These are phyloP conservation scores for Mrakia gelida DNA, from an alignment of 768 basidiomycete species.

Conservation along the genomic window DNA sequence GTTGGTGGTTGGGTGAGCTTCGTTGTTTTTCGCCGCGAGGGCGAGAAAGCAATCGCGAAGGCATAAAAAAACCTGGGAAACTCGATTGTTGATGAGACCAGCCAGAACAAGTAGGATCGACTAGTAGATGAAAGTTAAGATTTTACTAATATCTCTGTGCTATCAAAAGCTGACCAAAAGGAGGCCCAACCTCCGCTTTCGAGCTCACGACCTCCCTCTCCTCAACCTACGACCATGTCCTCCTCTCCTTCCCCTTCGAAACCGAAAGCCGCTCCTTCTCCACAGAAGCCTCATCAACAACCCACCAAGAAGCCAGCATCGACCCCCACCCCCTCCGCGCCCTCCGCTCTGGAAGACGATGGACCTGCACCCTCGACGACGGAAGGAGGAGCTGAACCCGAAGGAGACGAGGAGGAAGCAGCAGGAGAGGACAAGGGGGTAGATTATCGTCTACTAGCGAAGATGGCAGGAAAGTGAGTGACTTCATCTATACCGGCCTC, in stretches of 20 bases:
- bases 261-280: not conserved
- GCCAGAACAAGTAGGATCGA: too few relatives aligned
- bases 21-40: not conserved
- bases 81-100: too few relatives aligned
- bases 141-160: too few relatives aligned
- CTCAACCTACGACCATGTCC: not conserved
- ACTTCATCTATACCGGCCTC: not conserved
- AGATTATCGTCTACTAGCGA: conserved; percentile 26
- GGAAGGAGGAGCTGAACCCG: conserved; percentile 6
- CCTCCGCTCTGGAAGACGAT: conserved; percentile 8
- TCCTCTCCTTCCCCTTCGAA: not conserved
- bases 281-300: not conserved
- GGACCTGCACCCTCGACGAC: not conserved
- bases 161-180: too few relatives aligned
- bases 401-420: conserved; percentile 29
- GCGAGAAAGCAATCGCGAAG: not conserved
- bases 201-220: too few relatives aligned
- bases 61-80: too few relatives aligned
- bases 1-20: not conserved
- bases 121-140: too few relatives aligned
- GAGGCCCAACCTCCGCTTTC: too few relatives aligned
- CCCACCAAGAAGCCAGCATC: not conserved
- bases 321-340: not conserved
- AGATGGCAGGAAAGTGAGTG: conserved; percentile 10
- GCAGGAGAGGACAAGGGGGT: conserved; percentile 29